These are phyloP conservation scores for Silene vulgaris DNA, from an alignment of 179 eudicot genomes.

Conservation along the genomic window DNA sequence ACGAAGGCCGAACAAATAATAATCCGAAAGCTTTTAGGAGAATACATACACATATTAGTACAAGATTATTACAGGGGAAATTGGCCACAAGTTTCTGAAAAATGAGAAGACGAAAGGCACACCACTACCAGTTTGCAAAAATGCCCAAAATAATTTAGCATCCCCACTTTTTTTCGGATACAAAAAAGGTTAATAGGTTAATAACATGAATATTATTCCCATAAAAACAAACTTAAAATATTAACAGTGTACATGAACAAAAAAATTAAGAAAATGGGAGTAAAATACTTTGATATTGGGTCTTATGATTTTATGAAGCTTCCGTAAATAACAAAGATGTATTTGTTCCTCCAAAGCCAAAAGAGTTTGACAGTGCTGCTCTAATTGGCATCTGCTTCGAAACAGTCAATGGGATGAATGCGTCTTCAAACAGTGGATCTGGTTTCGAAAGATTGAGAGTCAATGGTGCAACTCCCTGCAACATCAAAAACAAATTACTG, in stretches of 20 bases:
- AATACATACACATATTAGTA: too few species aligned
- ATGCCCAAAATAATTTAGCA: too few species aligned
- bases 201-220: neutral
- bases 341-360: conserved; percentile 96
- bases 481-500: conserved; percentile 12
- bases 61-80: too few species aligned
- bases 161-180: too few species aligned
- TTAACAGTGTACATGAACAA: neutral
- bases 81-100: too few species aligned
- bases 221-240: too few species aligned
- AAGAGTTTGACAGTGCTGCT: conserved; percentile 84
- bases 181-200: neutral
- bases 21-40: too few species aligned
- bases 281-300: neutral
- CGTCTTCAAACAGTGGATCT: conserved; percentile 55
- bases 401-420: conserved; percentile 64
- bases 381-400: conserved; percentile 52
- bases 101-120: too few species aligned
- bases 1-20: too few species aligned
- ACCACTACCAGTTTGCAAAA: too few species aligned
- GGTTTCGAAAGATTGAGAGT: conserved; percentile 78
- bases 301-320: conserved; percentile 12
- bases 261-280: neutral
- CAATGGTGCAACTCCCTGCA: conserved; percentile 78
- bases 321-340: conserved; percentile 59